Evolutionary conservation across 306 rosid species (phyloP).

Genomic region (Pyrus pyrifolia): DNA sequence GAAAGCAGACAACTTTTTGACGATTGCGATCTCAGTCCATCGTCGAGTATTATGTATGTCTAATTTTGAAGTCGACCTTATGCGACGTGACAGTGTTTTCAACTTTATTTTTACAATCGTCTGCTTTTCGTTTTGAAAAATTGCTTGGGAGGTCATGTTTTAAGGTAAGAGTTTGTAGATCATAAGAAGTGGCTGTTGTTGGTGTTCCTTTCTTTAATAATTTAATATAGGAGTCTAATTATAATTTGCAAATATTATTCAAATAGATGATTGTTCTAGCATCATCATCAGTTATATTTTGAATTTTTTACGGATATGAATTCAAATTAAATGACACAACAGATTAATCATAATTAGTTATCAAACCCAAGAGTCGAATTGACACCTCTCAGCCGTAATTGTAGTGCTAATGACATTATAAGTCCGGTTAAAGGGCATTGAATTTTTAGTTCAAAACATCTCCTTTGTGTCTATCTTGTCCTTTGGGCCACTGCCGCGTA

Average conservation of each 20-base stretch:
- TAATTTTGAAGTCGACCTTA: neutral
- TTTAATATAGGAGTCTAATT: no score
- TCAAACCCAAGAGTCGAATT: neutral
- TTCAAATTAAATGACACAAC: no score
- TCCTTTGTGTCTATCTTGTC: neutral
- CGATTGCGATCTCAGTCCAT: neutral
- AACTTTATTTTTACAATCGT: neutral
- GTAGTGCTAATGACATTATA: neutral
- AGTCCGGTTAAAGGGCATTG: neutral
- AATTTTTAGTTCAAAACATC: neutral
- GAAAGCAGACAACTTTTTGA: neutral
- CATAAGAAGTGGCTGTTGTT: no score
- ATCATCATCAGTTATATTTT: no score
- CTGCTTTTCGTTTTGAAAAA: neutral
- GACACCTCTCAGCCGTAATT: neutral
- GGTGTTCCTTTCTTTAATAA: no score
- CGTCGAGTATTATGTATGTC: neutral
- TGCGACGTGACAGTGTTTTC: neutral
- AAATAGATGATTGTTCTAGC: no score
- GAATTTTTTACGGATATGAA: no score
- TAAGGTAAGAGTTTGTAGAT: no score
- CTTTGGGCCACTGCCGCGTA: no score
- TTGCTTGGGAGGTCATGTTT: no score
- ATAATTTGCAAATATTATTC: no score
- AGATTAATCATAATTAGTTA: no score